phyloP scores from a whole-genome alignment of 371 early-diverging fungal species.

The Saksenaea oblongispora region DNA sequence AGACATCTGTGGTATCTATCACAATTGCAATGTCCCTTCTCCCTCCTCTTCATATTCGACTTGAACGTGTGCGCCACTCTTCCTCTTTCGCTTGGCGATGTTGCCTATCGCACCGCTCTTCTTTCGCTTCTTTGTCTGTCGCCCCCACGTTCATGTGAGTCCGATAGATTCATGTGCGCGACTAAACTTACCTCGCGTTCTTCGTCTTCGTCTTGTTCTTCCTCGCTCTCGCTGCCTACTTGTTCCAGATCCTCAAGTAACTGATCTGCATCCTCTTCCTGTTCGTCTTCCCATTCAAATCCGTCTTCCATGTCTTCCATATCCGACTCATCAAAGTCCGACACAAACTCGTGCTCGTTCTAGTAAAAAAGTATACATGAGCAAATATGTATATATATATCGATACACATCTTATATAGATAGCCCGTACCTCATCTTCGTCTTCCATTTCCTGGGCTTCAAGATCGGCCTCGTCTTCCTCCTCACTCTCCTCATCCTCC shows the following conservation, averaged over 20 bases:
- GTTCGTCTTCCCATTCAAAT: constrained; percentile 22
- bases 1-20: constrained; percentile 2
- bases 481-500: constrained; percentile 76
- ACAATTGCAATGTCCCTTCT: constrained; percentile 15
- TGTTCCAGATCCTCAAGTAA: constrained; percentile 2
- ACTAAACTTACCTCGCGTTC: too few relatives aligned
- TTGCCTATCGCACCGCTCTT: background rate
- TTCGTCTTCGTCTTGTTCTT: too few relatives aligned
- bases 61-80: constrained; percentile 21
- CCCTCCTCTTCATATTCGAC: constrained; percentile 24
- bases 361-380: background rate
- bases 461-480: constrained; percentile 62
- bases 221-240: background rate
- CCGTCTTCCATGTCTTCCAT: constrained; percentile 25
- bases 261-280: constrained; percentile 12
- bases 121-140: constrained; percentile 9
- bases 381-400: background rate
- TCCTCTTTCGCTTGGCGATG: constrained; percentile 12
- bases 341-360: constrained; percentile 22
- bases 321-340: constrained; percentile 27
- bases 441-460: constrained; percentile 57
- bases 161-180: too few relatives aligned
- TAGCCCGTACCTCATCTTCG: constrained; percentile 42
- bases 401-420: background rate
- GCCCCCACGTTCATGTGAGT: too few relatives aligned